phyloP scores from a whole-genome alignment of 768 basidiomycete genomes.

The Gloeophyllum trabeum region DNA sequence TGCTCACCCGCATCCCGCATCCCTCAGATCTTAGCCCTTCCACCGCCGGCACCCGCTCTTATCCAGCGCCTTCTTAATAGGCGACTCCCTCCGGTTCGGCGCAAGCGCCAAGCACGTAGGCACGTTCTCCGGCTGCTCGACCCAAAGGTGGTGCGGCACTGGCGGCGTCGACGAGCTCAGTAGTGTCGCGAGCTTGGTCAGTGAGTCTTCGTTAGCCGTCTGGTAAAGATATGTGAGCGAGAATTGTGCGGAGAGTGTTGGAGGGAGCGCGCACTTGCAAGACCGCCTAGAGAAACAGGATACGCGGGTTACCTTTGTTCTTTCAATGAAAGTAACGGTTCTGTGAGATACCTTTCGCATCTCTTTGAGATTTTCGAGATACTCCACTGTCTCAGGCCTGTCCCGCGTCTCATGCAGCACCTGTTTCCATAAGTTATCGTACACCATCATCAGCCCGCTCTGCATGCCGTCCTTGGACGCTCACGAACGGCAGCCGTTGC shows the following conservation, averaged over 20 bases:
- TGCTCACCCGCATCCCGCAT: no score
- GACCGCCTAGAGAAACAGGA: constrained; percentile 18
- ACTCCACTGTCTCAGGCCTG: constrained; percentile 23
- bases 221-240: neutral
- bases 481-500: constrained; percentile 28
- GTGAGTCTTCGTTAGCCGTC: constrained; percentile 19
- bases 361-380: constrained; percentile 23
- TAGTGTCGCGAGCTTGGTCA: constrained; percentile 19
- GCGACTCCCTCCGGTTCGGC: constrained; percentile 25
- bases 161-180: constrained; percentile 17
- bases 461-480: neutral
- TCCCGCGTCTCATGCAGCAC: constrained; percentile 28
- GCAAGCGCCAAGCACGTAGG: constrained; percentile 32
- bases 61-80: constrained; percentile 28
- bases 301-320: neutral
- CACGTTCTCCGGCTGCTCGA: constrained; percentile 30
- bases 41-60: constrained; percentile 28
- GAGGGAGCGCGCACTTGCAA: constrained; percentile 21
- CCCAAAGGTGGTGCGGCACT: constrained; percentile 28
- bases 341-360: constrained; percentile 28
- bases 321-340: neutral
- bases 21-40: constrained; percentile 11
- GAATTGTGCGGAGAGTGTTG: neutral
- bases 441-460: neutral
- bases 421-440: constrained; percentile 12